Conservation (phyloP, 805 yeast genomes). For the Saccharomycopsis amapae region DNA sequence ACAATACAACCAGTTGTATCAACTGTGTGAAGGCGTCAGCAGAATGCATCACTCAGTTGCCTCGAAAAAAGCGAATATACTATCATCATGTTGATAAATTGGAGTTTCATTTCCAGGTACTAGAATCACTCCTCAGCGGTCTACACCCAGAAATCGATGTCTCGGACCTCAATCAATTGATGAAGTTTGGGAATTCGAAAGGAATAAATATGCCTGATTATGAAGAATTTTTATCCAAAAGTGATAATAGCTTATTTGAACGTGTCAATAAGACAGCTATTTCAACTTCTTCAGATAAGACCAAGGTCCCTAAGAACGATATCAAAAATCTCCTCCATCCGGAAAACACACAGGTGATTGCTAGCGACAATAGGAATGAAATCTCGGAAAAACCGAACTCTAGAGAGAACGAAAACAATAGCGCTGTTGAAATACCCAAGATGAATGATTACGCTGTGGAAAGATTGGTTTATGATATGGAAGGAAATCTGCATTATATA, state of each 20-base stretch:
- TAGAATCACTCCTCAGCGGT: constrained; percentile 7
- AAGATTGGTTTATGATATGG: constrained; percentile 30
- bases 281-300: neutral
- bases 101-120: constrained; percentile 14
- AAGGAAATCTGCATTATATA: constrained; percentile 42
- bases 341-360: neutral
- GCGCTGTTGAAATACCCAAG: constrained; percentile 1
- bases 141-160: constrained; percentile 13
- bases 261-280: neutral
- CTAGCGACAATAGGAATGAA: too few relatives aligned
- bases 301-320: neutral
- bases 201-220: constrained; percentile 1
- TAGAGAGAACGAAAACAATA: neutral
- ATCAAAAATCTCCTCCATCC: neutral
- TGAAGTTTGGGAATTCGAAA: constrained; percentile 1
- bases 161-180: constrained; percentile 6
- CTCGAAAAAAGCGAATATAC: constrained; percentile 12
- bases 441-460: constrained; percentile 11
- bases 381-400: neutral
- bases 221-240: neutral
- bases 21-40: constrained; percentile 15
- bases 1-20: constrained; percentile 13
- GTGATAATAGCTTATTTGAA: neutral
- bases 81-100: neutral
- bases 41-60: constrained; percentile 15